Conservation (phyloP, 2,329 filamentous ascomycete genomes). For the Ophiostoma piceae region DNA sequence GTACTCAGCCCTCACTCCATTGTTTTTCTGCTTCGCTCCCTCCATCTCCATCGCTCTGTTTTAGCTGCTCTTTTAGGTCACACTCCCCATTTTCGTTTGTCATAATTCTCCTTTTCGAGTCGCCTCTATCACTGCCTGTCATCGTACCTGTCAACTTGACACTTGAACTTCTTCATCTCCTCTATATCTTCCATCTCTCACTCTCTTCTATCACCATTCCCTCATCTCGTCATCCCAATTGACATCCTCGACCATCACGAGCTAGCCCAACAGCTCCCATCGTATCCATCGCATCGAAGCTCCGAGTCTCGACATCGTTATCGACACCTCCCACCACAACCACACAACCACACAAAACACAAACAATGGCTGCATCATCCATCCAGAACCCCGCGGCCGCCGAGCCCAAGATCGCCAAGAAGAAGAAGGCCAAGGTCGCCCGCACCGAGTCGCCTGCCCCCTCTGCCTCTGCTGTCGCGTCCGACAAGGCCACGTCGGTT, state of each 20-base stretch:
- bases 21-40: constrained; percentile 10
- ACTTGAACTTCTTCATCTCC: background rate
- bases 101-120: constrained; percentile 14
- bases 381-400: constrained; percentile 59
- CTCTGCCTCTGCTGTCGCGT: constrained; percentile 34
- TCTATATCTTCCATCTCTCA: background rate
- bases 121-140: background rate
- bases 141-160: background rate
- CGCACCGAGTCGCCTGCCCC: constrained; percentile 53
- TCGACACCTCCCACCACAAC: constrained; percentile 3
- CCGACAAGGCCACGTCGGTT: constrained; percentile 47
- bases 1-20: background rate
- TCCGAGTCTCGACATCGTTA: background rate
- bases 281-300: background rate
- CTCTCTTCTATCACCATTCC: background rate
- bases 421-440: constrained; percentile 60
- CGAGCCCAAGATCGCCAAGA: constrained; percentile 62
- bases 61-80: constrained; percentile 11
- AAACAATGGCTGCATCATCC: constrained; percentile 60
- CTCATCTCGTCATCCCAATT: background rate
- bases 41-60: constrained; percentile 2
- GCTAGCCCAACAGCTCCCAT: background rate
- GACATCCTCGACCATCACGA: background rate
- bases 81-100: constrained; percentile 7
- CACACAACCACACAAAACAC: constrained; percentile 23